Base-by-base conservation (phyloP, 306 rosid species). In the Mimosa bimucronata region DNA sequence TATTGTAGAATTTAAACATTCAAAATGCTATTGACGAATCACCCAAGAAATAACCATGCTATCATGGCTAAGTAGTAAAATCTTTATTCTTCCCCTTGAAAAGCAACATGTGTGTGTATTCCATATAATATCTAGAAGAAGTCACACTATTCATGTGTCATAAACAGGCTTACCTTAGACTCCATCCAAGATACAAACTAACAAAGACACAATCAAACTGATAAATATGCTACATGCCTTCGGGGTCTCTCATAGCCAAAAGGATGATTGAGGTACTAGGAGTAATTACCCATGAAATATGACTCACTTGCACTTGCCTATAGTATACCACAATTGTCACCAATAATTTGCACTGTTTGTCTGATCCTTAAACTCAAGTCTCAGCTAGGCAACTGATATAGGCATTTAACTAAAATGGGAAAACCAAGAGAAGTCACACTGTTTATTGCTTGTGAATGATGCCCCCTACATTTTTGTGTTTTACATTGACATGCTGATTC, bases 361-460 rank as follows among this genome's bases (percentile, higher is more conserved):
- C 38, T 64, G 66, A 61, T 66, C 75, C 71, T 81, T 77, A 40
- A 77, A 38, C 42, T 77, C 74, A 81, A 16, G 45, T 79, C 76
- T 73, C 25, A 58, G 71, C 42, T 30, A 60, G 62, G 68, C 65
- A 7, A 48, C 72, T 81, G 60, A 18, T 23, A 68, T 68, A 77
- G 11, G 41, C 31, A 68, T 53, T 53, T 53, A 19, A 53, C 60
- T n/a, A 52, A 23, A 52, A 23, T 53, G 60, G 26, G 60, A 3
- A 53, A 50, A 50, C 57, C 57, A 50, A 50, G 57, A 50, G 57
- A 8, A 16, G 9, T 50, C 23, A n/a, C 60, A 19, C 4, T n/a
- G 60, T 19, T 53, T 25, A 53, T 2, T 19, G 19, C 11, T 53
- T 53, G 26, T n/a, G 12, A 53, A 53, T 53, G 26, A 53, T 2